phyloP scores from a whole-genome alignment of 2,329 filamentous ascomycete species.

The Talaromyces marneffei region DNA sequence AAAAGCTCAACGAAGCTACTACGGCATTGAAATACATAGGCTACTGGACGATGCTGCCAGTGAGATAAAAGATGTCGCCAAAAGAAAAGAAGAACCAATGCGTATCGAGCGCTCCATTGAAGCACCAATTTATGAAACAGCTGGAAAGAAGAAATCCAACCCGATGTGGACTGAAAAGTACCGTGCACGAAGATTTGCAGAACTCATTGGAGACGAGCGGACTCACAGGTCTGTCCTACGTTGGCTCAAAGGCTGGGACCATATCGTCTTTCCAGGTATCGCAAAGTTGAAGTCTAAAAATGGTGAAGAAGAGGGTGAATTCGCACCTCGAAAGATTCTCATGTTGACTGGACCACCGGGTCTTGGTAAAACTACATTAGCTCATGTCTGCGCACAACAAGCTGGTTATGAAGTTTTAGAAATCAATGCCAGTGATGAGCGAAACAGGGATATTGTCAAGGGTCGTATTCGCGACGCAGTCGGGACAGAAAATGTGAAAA shows the following conservation, averaged over 20 bases:
- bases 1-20: conserved; percentile 63
- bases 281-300: conserved; percentile 53
- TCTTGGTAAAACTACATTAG: conserved; percentile 89
- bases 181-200: conserved; percentile 81
- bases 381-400: conserved; percentile 91
- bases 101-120: conserved; percentile 33
- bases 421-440: conserved; percentile 95
- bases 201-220: conserved; percentile 88
- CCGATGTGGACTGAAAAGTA: conserved; percentile 95
- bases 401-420: conserved; percentile 95
- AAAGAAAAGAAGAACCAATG: background rate
- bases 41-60: conserved; percentile 66
- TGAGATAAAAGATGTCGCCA: conserved; percentile 45
- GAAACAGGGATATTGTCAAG: conserved; percentile 82
- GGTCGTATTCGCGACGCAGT: conserved; percentile 86
- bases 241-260: conserved; percentile 94
- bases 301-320: conserved; percentile 58
- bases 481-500: conserved; percentile 88
- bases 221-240: conserved; percentile 85
- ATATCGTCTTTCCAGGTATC: conserved; percentile 78
- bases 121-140: conserved; percentile 18
- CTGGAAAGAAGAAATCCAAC: conserved; percentile 27
- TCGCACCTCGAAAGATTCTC: conserved; percentile 77
- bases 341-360: conserved; percentile 88
- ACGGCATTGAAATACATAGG: conserved; percentile 85